Conservation (phyloP, 352 stramenopile genomes). For the Pythium apleroticum region DNA sequence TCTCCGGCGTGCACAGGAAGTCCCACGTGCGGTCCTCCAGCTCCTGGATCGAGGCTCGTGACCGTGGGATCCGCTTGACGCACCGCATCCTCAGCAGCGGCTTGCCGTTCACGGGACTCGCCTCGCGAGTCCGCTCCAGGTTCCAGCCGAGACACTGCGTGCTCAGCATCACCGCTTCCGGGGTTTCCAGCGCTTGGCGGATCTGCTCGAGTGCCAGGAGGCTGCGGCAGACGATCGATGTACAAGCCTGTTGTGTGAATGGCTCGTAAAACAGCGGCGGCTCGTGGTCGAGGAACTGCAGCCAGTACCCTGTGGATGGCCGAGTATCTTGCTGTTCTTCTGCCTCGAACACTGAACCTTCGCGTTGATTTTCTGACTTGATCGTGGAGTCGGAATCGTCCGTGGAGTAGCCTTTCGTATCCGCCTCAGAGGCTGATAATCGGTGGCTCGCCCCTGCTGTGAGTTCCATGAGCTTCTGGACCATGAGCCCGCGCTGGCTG, state of each 20-base stretch:
- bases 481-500: background rate
- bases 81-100: slow-evolving; percentile 10
- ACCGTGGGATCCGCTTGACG: slow-evolving; percentile 11
- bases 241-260: background rate
- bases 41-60: background rate
- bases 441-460: background rate
- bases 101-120: background rate
- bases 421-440: background rate
- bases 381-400: background rate
- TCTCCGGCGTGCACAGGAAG: slow-evolving; percentile 6
- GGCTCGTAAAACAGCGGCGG: slow-evolving; percentile 11
- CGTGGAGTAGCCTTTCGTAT: background rate
- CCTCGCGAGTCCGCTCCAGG: slow-evolving; percentile 8
- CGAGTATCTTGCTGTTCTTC: background rate
- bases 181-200: background rate
- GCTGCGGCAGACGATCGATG: background rate
- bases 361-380: too few species aligned
- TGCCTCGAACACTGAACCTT: too few species aligned
- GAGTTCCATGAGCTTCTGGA: background rate
- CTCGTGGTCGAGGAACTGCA: slow-evolving; percentile 9
- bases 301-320: slow-evolving; percentile 9
- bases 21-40: slow-evolving; percentile 10
- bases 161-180: background rate
- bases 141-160: background rate
- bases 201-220: background rate